Base-by-base conservation (phyloP, 225 moss, liverwort and hornwort species). In the Ulota crispa region DNA sequence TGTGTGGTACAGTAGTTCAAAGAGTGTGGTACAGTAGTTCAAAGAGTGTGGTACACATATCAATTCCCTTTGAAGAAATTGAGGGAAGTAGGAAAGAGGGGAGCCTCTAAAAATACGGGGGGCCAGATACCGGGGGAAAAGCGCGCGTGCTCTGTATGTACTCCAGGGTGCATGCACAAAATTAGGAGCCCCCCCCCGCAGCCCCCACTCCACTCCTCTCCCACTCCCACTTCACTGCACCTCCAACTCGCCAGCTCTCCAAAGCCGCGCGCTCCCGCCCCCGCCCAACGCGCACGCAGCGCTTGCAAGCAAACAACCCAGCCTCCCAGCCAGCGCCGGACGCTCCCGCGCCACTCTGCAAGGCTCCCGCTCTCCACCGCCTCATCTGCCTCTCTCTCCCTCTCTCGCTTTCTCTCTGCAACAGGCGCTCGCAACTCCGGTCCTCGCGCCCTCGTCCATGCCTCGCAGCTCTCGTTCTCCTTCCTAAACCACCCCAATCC, bases 141-240 rank as follows among this genome's bases (percentile, higher is more conserved):
- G 64, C 28, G 4, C 37, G 66, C 66, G 66, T n/a, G 66, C 7
- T 27, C 16, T 2, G 20, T 30, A 66, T 52, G 52, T 27, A 21
- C 52, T 71, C 71, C 71, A 71, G 71, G 71, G 31, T 71, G 71
- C 53, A 71, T 53, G 71, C 71, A 71, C 71, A 71, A 53, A 31
- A 50, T 71, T 71, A 70, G 70, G 32, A 65, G 16, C 47, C 47
- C 47, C 47, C 4, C n/a, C 9, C 9, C 15, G 0, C 61, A 27
- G 6, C 32, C 32, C 32, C 32, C 32, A 32, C 32, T 32, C 32
- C 4, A 28, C 5, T 15, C 12, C 55, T 21, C 54, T 9, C 23
- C 55, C 55, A 23, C 55, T 23, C 21, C 23, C 3, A 9, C 56
- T 39, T 0, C 37, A 37, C 8, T 37, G 2, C 39, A 39, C 39